Conservation (phyloP, 148 eudicot species). For the Vaccinium corymbosum region DNA sequence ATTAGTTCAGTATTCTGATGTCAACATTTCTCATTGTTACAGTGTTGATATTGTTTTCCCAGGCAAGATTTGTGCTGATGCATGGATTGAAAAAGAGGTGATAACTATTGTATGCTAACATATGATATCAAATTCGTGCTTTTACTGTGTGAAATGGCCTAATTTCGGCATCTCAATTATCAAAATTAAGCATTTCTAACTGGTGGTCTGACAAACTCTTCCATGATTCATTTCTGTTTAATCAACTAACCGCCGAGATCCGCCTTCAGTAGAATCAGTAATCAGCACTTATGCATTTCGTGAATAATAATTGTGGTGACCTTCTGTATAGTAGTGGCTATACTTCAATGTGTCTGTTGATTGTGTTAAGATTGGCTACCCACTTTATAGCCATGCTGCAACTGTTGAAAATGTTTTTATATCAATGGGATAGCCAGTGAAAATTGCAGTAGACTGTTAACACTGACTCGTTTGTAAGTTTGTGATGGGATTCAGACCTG, state of each 20-base stretch:
- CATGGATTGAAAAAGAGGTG: constrained; percentile 99
- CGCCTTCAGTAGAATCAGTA: background rate
- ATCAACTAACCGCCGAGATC: background rate
- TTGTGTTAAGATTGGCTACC: background rate
- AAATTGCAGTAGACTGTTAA: background rate
- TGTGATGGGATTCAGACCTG: background rate
- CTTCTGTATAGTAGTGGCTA: background rate
- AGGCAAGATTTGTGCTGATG: constrained; percentile 84
- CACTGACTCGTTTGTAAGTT: background rate
- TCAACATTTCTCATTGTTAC: constrained; percentile 32
- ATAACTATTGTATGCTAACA: constrained; percentile 2
- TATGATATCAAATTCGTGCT: background rate
- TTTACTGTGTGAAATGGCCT: background rate
- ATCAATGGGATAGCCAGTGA: constrained; percentile 6
- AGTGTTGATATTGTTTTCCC: constrained; percentile 82
- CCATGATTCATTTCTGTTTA: background rate
- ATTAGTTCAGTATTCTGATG: constrained; percentile 12
- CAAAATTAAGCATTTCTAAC: constrained; percentile 13
- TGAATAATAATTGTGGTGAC: background rate
- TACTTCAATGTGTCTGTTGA: background rate
- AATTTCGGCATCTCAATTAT: background rate
- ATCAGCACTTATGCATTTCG: background rate
- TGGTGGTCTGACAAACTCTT: background rate
- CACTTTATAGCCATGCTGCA: background rate
- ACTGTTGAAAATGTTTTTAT: background rate